Evolutionary conservation across 768 basidiomycete species (phyloP).

Genomic region (Gymnopilus junonius): DNA sequence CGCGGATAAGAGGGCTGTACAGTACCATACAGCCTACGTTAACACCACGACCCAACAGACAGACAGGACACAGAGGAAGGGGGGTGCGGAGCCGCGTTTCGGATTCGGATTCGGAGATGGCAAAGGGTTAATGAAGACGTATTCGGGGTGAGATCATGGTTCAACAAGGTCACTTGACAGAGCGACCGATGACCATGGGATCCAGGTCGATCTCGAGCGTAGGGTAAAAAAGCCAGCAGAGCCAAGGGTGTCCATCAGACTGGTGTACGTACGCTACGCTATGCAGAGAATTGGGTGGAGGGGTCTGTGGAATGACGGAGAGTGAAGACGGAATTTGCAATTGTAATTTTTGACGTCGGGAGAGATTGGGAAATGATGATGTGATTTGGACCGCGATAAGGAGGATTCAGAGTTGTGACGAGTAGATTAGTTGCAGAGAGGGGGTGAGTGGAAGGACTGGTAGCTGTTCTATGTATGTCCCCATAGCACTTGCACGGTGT

Average conservation of each 20-base stretch:
- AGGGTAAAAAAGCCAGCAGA: too few species aligned
- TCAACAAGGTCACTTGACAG: neutral
- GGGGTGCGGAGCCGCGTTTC: neutral
- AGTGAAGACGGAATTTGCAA: neutral
- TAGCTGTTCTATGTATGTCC: neutral
- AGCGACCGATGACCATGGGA: too few species aligned
- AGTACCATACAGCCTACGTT: too few species aligned
- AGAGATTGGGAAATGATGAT: neutral
- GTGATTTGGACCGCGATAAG: neutral
- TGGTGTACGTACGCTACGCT: neutral
- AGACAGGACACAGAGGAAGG: neutral
- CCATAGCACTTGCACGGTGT: neutral
- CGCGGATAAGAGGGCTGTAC: too few species aligned
- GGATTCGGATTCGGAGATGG: neutral
- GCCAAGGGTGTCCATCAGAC: neutral
- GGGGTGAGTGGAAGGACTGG: neutral
- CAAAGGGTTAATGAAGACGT: neutral
- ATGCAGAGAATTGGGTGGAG: neutral
- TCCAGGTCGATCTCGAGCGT: neutral
- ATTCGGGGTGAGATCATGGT: neutral
- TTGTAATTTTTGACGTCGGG: neutral
- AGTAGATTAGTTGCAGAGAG: neutral
- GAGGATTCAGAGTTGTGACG: neutral
- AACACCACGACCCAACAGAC: too few species aligned
- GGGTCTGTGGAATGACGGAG: neutral